Evolutionary conservation across 75 land plant species (phyloP), one percentile per base, ranked within the genome.

Genomic region (Adiantum capillusveneris): DNA sequence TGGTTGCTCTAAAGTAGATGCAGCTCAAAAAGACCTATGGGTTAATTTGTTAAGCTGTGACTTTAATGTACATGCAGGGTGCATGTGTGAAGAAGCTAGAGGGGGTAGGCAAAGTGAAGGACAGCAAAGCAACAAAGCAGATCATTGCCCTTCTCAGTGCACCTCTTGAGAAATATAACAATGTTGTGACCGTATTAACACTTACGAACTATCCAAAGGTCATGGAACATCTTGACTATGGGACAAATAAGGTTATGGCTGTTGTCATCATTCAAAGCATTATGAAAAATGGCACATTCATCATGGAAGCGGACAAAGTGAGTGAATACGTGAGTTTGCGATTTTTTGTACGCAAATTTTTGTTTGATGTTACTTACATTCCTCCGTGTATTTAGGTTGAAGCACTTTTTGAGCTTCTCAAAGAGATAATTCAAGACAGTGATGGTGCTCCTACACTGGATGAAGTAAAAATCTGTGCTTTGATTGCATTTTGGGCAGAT

Each of bases 241-340:
- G 69, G 53, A 95, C 96, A 24, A 90, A 84, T 59, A 95, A 84
- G 82, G 79, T 81, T 43, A 95, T 95, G 99, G 88, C 99, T 18
- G 78, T 69, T 34, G 83, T 86, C 50, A 84, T 95, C 29, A 80
- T 95, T 60, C 96, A 95, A 69, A 86, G 83, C 67, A 72, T 90
- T 37, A 79, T 90, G 86, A 82, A 87, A 62, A 95, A 86, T 59
- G 76, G 53, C 12, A 90, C 99, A 21, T 66, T 56, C 53, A 95
- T 95, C 44, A 77, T 83, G 13, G 82, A 81, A 44, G 73, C 84
- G 25, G 96, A 95, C 49, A 83, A 84, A 76, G 99, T 90, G 14
- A 25, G 24, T 18, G 29, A 17, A 24, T 28, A 16, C 31, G 21
- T 55, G n/a, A 24, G 22, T 55, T 55, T 55, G 31, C 11, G 25